Conservation (phyloP, 768 basidiomycete genomes). For the Hericium erinaceus region DNA sequence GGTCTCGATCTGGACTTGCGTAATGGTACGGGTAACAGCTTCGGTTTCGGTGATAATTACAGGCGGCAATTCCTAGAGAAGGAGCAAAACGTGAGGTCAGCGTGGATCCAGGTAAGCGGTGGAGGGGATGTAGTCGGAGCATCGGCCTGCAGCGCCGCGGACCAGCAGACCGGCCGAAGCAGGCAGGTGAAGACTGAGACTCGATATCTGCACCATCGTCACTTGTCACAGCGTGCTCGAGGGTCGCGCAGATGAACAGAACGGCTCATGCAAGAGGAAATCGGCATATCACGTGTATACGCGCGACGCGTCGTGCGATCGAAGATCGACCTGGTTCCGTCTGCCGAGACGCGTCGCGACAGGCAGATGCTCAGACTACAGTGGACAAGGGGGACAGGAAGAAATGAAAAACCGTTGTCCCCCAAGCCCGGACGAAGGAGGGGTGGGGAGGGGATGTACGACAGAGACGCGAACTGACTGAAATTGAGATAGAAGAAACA, state of each 20-base stretch:
- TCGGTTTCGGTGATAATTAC: constrained; percentile 47
- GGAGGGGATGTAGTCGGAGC: constrained; percentile 16
- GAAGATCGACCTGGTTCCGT: constrained; percentile 21
- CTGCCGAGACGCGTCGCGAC: constrained; percentile 11
- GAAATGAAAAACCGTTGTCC: constrained; percentile 61
- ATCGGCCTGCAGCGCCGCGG: constrained; percentile 4
- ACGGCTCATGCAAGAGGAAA: constrained; percentile 15
- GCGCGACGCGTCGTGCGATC: constrained; percentile 9
- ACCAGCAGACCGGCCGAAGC: not conserved
- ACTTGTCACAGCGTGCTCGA: not conserved
- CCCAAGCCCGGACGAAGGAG: constrained; percentile 90
- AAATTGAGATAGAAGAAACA: constrained; percentile 25
- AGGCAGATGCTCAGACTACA: constrained; percentile 17
- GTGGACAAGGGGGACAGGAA: constrained; percentile 69
- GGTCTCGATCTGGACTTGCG: constrained; percentile 28
- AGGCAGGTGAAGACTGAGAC: not conserved
- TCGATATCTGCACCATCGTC: not conserved
- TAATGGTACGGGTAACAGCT: constrained; percentile 45
- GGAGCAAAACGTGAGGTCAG: constrained; percentile 12
- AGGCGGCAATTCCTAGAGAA: constrained; percentile 31
- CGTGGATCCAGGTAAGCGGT: constrained; percentile 6
- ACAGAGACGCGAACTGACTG: constrained; percentile 62
- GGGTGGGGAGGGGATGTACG: constrained; percentile 45
- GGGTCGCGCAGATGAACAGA: constrained; percentile 18
- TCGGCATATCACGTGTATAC: constrained; percentile 12